Evolutionary conservation across 768 basidiomycete genomes (phyloP).

Genomic region (Rhodotorula toruloides): DNA sequence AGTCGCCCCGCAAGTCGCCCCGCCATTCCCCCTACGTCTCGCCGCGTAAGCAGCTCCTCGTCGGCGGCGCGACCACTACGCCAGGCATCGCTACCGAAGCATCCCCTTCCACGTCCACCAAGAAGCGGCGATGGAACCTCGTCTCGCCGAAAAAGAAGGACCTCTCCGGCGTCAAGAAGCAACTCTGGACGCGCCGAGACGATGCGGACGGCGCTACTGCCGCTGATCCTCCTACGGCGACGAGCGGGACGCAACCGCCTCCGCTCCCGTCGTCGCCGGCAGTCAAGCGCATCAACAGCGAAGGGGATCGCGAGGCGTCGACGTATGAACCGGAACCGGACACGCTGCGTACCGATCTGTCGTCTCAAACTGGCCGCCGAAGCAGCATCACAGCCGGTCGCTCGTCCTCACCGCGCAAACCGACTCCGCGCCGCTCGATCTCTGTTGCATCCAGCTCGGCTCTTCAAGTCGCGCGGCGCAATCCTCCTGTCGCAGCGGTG

Average conservation of each 20-base stretch:
- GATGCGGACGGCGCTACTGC: background rate
- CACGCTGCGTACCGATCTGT: slow-evolving; percentile 13
- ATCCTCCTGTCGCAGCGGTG: background rate
- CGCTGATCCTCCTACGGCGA: background rate
- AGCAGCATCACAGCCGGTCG: background rate
- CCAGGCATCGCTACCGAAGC: too few species aligned
- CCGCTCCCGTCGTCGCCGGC: background rate
- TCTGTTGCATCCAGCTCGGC: background rate
- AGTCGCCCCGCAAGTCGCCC: too few species aligned
- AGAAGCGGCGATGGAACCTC: slow-evolving; percentile 22
- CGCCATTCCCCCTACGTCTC: background rate
- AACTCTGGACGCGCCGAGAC: background rate
- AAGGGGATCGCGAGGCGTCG: background rate
- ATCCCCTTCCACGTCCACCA: background rate
- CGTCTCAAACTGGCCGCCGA: background rate
- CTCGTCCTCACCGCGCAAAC: background rate
- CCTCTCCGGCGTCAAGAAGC: background rate
- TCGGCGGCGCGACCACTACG: too few species aligned
- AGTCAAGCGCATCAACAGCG: background rate
- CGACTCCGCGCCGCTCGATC: background rate
- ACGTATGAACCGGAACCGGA: slow-evolving; percentile 21
- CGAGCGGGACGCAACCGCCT: background rate
- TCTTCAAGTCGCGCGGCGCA: background rate
- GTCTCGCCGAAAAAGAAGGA: slow-evolving; percentile 7
- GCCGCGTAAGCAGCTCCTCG: background rate